These are phyloP conservation scores for Salix udensis DNA, from an alignment of 345 rosid genomes.

Conservation along the genomic window DNA sequence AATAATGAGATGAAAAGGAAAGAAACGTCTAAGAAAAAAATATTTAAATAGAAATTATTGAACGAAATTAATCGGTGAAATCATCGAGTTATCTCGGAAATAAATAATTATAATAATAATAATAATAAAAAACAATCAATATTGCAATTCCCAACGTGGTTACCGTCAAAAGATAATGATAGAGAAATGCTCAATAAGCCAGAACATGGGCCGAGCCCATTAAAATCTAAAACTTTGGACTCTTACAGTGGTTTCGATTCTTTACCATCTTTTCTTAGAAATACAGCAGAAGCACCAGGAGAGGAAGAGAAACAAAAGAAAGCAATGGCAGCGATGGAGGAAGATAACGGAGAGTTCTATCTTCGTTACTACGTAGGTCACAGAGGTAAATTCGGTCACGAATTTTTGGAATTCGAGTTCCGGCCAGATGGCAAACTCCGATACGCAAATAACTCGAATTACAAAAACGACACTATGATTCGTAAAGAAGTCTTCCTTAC, in stretches of 20 bases:
- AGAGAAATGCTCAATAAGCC: background rate
- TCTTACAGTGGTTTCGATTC: background rate
- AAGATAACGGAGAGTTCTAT: conserved; percentile 68
- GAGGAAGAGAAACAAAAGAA: background rate
- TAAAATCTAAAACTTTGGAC: background rate
- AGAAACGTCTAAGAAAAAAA: no score
- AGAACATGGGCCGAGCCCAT: background rate
- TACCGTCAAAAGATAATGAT: no score
- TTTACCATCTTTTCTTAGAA: background rate
- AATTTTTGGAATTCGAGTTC: conserved; percentile 98
- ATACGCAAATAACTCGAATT: conserved; percentile 96
- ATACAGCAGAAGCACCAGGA: background rate
- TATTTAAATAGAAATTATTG: no score
- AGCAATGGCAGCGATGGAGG: conserved; percentile 53
- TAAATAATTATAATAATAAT: no score
- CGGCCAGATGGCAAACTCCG: conserved; percentile 94
- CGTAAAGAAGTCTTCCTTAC: conserved; percentile 95
- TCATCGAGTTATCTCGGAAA: no score
- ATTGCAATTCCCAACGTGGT: no score
- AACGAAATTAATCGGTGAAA: no score
- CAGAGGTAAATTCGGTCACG: conserved; percentile 98
- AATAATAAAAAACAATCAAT: no score
- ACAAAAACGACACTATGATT: conserved; percentile 99
- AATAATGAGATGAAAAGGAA: no score
- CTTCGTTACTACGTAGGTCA: conserved; percentile 95